Conservation (phyloP, 192 early-diverging fungal genomes). For the Rhizoclosmatium sp. region DNA sequence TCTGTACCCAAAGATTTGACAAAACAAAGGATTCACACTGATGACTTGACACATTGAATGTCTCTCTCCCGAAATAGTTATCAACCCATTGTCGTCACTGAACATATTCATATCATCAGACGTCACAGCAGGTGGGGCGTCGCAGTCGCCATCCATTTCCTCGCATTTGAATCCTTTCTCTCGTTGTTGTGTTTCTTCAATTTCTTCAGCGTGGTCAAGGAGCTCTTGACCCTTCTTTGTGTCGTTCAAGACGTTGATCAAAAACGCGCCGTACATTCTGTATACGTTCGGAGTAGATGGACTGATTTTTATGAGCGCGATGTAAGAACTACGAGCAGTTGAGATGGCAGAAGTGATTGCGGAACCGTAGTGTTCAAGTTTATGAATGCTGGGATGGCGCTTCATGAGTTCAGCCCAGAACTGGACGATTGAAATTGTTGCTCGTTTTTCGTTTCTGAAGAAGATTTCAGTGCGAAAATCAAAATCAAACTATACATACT, state of each 20-base stretch:
- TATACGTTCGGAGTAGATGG: conserved; percentile 45
- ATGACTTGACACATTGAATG: conserved; percentile 20
- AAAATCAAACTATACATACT: conserved; percentile 2
- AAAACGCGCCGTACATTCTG: conserved; percentile 49
- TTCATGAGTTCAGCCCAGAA: conserved; percentile 55
- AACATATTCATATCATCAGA: conserved; percentile 21
- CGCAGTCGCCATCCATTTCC: neutral
- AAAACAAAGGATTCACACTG: conserved; percentile 29
- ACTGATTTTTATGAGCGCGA: conserved; percentile 42
- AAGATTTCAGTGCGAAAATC: neutral
- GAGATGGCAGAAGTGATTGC: conserved; percentile 44
- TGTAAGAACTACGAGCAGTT: conserved; percentile 33
- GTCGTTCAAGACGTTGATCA: conserved; percentile 53
- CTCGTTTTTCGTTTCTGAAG: conserved; percentile 17
- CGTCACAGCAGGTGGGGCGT: neutral
- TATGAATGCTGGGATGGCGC: conserved; percentile 35
- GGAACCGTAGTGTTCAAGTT: conserved; percentile 42
- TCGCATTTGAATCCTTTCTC: neutral
- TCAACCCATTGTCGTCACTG: conserved; percentile 24
- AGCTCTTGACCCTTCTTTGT: conserved; percentile 45
- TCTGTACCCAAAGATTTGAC: conserved; percentile 37
- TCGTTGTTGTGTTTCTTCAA: conserved; percentile 41
- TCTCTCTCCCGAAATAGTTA: conserved; percentile 28
- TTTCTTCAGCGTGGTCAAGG: conserved; percentile 49
- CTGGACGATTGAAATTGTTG: conserved; percentile 42